phyloP scores from a whole-genome alignment of 148 eudicot genomes.

The Dianthus caryophyllus region DNA sequence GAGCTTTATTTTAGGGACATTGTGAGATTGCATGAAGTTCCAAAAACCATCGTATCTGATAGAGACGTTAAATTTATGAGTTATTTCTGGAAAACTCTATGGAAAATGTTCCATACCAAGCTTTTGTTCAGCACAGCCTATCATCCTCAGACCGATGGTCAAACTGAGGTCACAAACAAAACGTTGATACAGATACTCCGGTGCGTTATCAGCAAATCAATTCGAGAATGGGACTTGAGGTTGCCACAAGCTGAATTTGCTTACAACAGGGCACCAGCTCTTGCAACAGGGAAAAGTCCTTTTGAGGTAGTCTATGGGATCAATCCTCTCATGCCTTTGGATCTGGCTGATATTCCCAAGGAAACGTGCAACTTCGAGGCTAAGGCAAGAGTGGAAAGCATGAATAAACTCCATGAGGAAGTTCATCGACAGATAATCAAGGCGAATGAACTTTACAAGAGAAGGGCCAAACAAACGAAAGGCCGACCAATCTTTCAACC shows the following conservation, averaged over 20 bases:
- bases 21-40: too few species aligned
- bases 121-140: not conserved
- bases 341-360: not conserved
- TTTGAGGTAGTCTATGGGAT: not conserved
- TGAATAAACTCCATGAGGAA: not conserved
- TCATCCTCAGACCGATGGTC: not conserved
- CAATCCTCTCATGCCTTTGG: not conserved
- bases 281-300: not conserved
- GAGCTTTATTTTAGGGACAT: too few species aligned
- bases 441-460: too few species aligned
- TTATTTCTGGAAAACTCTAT: not conserved
- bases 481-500: too few species aligned
- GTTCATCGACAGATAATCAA: not conserved
- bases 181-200: not conserved
- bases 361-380: not conserved
- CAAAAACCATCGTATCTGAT: too few species aligned
- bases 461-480: too few species aligned
- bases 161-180: not conserved
- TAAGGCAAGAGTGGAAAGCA: not conserved
- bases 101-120: not conserved
- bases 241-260: not conserved
- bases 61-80: too few species aligned
- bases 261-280: not conserved
- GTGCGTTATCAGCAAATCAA: not conserved
- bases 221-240: not conserved